phyloP scores from a whole-genome alignment of 345 rosid species.

The Psidium guajava region DNA sequence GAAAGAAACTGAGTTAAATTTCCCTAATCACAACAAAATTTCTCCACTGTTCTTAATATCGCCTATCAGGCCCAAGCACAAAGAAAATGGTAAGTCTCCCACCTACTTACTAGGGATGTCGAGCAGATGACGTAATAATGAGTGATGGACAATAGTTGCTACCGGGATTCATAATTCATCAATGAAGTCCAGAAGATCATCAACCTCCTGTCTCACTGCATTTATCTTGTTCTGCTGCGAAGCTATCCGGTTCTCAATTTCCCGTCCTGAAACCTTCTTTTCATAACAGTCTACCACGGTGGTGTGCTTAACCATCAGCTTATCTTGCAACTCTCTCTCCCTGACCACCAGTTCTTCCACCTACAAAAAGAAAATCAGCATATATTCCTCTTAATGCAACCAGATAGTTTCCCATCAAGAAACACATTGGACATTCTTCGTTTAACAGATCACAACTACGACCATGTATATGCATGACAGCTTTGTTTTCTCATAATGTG shows the following conservation, averaged over 20 bases:
- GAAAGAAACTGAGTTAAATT: background rate
- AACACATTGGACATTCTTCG: background rate
- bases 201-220: slow-evolving; percentile 73
- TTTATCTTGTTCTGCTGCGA: slow-evolving; percentile 56
- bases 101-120: background rate
- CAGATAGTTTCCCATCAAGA: background rate
- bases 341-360: slow-evolving; percentile 74
- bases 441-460: background rate
- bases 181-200: slow-evolving; percentile 67
- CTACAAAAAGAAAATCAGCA: slow-evolving; percentile 17
- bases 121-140: background rate
- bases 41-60: background rate
- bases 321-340: slow-evolving; percentile 87
- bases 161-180: slow-evolving; percentile 41
- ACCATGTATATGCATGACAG: background rate
- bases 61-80: background rate
- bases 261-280: slow-evolving; percentile 57
- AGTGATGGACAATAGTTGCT: background rate
- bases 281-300: slow-evolving; percentile 64
- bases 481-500: background rate
- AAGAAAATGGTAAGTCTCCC: background rate
- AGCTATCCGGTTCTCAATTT: slow-evolving; percentile 66
- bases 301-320: slow-evolving; percentile 44
- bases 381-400: background rate
- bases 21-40: background rate